Evolutionary conservation across 2,329 filamentous ascomycete species (phyloP).

Genomic region (Neofusicoccum cordaticola): DNA sequence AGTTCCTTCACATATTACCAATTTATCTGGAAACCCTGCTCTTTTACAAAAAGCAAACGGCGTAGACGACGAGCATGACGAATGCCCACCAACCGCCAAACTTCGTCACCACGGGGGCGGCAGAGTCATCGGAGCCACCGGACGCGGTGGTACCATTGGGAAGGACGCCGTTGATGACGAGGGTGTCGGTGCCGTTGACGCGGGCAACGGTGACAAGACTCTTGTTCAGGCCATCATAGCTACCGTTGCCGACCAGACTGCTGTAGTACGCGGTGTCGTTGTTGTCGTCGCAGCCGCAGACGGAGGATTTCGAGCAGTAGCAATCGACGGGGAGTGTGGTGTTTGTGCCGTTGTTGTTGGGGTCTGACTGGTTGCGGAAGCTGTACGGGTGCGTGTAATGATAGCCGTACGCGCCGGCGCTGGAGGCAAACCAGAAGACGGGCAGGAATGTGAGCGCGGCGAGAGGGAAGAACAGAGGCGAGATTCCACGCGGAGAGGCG

Average conservation of each 20-base stretch:
- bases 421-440: conserved; percentile 55
- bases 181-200: conserved; percentile 61
- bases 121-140: conserved; percentile 33
- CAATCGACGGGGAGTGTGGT: conserved; percentile 62
- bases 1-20: not conserved
- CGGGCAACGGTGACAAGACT: conserved; percentile 60
- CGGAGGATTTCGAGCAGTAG: conserved; percentile 55
- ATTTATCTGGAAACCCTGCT: not conserved
- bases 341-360: conserved; percentile 48
- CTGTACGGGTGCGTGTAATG: conserved; percentile 57
- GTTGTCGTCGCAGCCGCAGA: conserved; percentile 70
- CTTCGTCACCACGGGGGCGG: not conserved
- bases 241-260: conserved; percentile 56
- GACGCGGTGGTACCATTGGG: conserved; percentile 54
- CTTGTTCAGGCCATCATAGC: conserved; percentile 58
- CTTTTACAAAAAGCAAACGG: conserved; percentile 4
- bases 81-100: conserved; percentile 11
- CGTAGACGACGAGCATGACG: not conserved
- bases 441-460: conserved; percentile 58
- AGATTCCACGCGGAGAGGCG: conserved; percentile 47
- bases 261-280: conserved; percentile 56
- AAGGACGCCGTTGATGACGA: conserved; percentile 74
- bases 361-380: conserved; percentile 47
- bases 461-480: conserved; percentile 50
- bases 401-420: conserved; percentile 57